phyloP scores from a whole-genome alignment of 768 basidiomycete genomes.

The Dentipellis fragilis region DNA sequence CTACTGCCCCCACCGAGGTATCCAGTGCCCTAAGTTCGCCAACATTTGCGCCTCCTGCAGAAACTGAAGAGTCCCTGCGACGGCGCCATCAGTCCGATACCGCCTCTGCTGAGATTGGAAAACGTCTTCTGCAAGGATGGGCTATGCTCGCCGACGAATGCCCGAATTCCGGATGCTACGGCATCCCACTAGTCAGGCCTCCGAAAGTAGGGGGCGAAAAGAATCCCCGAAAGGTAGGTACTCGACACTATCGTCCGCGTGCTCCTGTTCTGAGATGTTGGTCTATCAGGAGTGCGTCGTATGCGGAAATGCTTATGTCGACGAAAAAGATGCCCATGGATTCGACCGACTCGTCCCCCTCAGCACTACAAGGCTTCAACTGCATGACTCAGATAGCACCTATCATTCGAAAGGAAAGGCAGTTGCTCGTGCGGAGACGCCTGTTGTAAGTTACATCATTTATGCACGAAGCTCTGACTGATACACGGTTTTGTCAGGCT shows the following conservation, averaged over 20 bases:
- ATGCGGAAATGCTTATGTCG: constrained; percentile 11
- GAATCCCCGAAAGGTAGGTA: constrained; percentile 55
- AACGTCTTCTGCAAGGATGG: constrained; percentile 71
- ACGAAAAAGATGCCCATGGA: constrained; percentile 5
- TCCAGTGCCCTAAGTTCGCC: constrained; percentile 54
- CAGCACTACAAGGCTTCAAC: background rate
- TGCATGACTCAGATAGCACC: background rate
- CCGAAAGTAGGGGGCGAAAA: constrained; percentile 52
- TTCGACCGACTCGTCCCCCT: constrained; percentile 1
- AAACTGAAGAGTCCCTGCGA: constrained; percentile 53
- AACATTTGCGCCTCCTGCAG: constrained; percentile 50
- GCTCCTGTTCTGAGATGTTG: background rate
- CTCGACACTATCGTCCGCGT: constrained; percentile 1
- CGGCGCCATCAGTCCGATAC: constrained; percentile 74
- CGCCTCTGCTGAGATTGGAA: constrained; percentile 74
- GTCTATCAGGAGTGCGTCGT: constrained; percentile 13
- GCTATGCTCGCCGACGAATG: constrained; percentile 88
- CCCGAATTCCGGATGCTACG: constrained; percentile 56
- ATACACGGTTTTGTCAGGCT: background rate
- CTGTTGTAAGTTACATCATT: background rate
- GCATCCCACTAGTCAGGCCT: constrained; percentile 75
- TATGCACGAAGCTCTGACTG: background rate
- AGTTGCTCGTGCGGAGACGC: background rate
- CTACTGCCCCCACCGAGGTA: constrained; percentile 72
- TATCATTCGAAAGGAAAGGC: background rate